A percentile compares a stretch with the other conserved stretches of the same genome.
Conservation (phyloP, 2,329 filamentous ascomycete species). For the Cytospora paraplurivora region DNA sequence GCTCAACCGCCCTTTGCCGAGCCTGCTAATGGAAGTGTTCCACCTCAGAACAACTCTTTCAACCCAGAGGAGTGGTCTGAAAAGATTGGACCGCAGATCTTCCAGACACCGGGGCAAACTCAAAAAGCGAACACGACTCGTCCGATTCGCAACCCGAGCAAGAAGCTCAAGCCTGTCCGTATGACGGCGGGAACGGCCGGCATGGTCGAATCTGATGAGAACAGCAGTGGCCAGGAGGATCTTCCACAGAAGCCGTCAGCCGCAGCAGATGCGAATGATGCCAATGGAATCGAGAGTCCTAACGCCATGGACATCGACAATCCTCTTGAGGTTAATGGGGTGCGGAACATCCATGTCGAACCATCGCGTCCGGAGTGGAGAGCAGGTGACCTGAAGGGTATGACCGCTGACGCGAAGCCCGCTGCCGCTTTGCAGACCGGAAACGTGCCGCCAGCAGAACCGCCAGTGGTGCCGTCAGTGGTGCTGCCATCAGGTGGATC, state of each 20-base stretch:
- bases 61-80: constrained; percentile 57
- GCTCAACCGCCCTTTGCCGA: constrained; percentile 31
- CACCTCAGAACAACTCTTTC: constrained; percentile 42
- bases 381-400: constrained; percentile 48
- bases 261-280: constrained; percentile 10
- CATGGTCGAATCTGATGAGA: constrained; percentile 50
- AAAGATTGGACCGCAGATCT: constrained; percentile 57
- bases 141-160: constrained; percentile 49
- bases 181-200: constrained; percentile 48
- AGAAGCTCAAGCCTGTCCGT: constrained; percentile 63
- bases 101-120: constrained; percentile 48
- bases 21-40: constrained; percentile 30
- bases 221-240: constrained; percentile 43
- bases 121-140: constrained; percentile 50
- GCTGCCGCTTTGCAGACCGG: constrained; percentile 9
- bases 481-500: constrained; percentile 45
- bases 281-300: constrained; percentile 46
- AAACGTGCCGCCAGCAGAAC: constrained; percentile 23
- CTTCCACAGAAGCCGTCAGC: constrained; percentile 30
- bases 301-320: constrained; percentile 69
- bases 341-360: constrained; percentile 59
- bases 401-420: constrained; percentile 32
- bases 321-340: constrained; percentile 42
- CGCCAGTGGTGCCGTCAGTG: too few relatives aligned
- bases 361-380: constrained; percentile 63